These are phyloP conservation scores for Mrakia hoshinonis DNA, from an alignment of 768 basidiomycete species.

Conservation along the genomic window DNA sequence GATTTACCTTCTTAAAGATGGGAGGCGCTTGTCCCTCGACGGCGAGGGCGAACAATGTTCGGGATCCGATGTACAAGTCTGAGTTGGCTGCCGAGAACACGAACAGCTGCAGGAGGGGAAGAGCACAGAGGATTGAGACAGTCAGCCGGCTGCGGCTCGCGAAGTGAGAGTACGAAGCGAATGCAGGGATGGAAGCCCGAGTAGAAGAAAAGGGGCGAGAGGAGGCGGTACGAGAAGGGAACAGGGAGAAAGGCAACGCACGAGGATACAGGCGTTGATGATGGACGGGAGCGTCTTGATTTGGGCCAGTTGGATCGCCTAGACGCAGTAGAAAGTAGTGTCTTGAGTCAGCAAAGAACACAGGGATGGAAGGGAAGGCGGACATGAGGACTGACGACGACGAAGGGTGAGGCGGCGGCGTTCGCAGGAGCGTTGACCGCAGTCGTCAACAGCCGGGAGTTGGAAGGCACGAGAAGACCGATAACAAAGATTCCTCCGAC, in stretches of 20 bases:
- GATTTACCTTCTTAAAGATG: slow-evolving; percentile 30
- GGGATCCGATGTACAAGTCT: slow-evolving; percentile 49
- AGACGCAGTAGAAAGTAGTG: no score
- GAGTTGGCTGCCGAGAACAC: slow-evolving; percentile 52
- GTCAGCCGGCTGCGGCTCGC: no score
- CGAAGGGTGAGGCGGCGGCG: slow-evolving; percentile 53
- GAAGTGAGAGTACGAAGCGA: no score
- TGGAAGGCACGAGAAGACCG: slow-evolving; percentile 50
- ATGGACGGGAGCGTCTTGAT: slow-evolving; percentile 31
- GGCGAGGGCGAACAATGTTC: slow-evolving; percentile 33
- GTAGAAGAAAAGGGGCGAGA: slow-evolving; percentile 48
- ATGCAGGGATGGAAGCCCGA: no score
- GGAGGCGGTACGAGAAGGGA: slow-evolving; percentile 46
- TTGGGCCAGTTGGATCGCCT: slow-evolving; percentile 31
- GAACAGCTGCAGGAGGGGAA: slow-evolving; percentile 53
- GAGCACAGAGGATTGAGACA: neutral
- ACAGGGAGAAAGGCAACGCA: neutral
- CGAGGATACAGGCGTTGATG: slow-evolving; percentile 44
- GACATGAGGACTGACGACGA: no score
- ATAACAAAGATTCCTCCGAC: slow-evolving; percentile 59
- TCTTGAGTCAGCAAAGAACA: no score
- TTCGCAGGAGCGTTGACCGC: slow-evolving; percentile 28
- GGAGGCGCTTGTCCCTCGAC: slow-evolving; percentile 34
- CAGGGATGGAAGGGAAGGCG: no score
- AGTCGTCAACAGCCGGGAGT: neutral